Conservation (phyloP, 164 flowering plant species). For the Santalum album region DNA sequence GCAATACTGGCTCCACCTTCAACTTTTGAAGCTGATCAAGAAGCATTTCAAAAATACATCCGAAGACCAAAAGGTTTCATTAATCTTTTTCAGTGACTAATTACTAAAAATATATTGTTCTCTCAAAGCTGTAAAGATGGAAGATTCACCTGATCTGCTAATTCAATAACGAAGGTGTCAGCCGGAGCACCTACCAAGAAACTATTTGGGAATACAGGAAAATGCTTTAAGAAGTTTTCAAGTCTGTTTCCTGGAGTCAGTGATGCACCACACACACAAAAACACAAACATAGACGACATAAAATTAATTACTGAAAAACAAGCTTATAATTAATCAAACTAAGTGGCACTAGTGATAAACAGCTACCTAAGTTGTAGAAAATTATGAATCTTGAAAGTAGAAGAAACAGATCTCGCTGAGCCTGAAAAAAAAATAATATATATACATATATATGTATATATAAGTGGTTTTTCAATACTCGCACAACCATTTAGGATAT, state of each 20-base stretch:
- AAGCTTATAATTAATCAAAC: background rate
- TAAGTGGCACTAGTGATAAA: slow-evolving; percentile 2
- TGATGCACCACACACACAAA: background rate
- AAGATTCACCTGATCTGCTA: slow-evolving; percentile 91
- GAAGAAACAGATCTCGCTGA: slow-evolving; percentile 73
- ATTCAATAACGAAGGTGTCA: slow-evolving; percentile 78
- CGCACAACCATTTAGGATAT: too few relatives aligned
- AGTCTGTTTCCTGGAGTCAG: slow-evolving; percentile 67
- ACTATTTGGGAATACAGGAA: slow-evolving; percentile 75
- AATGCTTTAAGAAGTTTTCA: slow-evolving; percentile 61
- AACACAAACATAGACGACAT: too few relatives aligned
- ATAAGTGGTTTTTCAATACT: too few relatives aligned
- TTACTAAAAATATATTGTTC: too few relatives aligned
- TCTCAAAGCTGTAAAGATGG: too few relatives aligned
- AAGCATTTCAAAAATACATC: slow-evolving; percentile 2
- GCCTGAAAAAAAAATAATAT: too few relatives aligned
- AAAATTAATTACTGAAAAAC: background rate
- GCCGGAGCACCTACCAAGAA: slow-evolving; percentile 84
- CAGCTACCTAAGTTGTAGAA: slow-evolving; percentile 73
- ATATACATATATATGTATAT: too few relatives aligned
- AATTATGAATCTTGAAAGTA: slow-evolving; percentile 81
- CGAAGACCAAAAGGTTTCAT: background rate
- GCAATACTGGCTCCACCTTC: slow-evolving; percentile 93
- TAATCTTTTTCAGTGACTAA: background rate
- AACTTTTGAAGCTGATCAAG: slow-evolving; percentile 77